Evolutionary conservation across 257 asterid genomes (phyloP).

Genomic region (Leptodermis oblonga): DNA sequence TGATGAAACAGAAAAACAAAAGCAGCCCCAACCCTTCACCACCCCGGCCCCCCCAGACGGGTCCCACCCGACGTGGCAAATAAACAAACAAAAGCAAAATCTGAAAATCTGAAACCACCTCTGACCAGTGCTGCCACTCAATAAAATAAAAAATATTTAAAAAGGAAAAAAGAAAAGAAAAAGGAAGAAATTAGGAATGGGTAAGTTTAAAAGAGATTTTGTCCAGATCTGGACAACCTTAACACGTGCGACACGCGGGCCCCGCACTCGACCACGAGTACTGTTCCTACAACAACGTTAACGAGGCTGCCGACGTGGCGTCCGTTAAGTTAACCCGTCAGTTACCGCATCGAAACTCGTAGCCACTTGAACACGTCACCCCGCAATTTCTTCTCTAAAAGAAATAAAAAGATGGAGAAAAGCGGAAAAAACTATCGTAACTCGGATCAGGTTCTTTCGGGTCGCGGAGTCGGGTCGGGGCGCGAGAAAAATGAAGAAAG

Average conservation of each 20-base stretch:
- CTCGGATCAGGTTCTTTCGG: neutral
- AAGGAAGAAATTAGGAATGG: neutral
- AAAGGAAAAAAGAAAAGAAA: neutral
- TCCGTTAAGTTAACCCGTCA: constrained; percentile 18
- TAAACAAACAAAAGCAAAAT: constrained; percentile 3
- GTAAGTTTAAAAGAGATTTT: constrained; percentile 5
- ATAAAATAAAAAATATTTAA: neutral
- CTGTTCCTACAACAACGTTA: neutral
- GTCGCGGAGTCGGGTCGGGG: constrained; percentile 9
- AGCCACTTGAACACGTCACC: constrained; percentile 47
- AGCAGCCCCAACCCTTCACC: too few species aligned
- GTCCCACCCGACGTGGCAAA: constrained; percentile 24
- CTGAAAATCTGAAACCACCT: constrained; percentile 1
- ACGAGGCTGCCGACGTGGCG: constrained; percentile 4
- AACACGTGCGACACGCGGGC: constrained; percentile 46
- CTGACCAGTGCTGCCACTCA: neutral
- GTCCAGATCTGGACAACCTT: constrained; percentile 24
- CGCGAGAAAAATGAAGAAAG: too few species aligned
- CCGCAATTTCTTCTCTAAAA: neutral
- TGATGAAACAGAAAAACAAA: constrained; percentile 24
- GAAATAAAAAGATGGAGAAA: neutral
- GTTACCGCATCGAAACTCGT: constrained; percentile 27
- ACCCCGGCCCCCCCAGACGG: constrained; percentile 33
- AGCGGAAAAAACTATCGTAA: neutral
- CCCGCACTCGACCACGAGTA: constrained; percentile 5